Base-by-base conservation (phyloP, 768 basidiomycete species). In the Podaxis rugospora region DNA sequence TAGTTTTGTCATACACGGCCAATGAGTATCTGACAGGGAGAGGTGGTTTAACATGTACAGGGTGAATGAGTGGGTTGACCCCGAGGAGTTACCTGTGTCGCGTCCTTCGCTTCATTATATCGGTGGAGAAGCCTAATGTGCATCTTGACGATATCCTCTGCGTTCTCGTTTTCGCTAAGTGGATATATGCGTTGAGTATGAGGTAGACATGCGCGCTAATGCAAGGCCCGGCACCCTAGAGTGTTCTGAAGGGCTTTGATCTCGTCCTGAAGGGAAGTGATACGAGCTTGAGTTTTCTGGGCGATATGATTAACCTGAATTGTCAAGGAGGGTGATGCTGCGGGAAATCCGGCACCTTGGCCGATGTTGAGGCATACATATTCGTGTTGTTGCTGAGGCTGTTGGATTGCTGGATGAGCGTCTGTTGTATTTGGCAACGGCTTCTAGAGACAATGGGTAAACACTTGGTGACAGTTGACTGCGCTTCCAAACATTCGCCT, bases 21-120 rank as follows among this genome's bases (percentile, higher is more conserved):
- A 56, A 93, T 90, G 54, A 93, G 75, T 49, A 90, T 86, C 92
- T 93, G 10, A 25, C 9, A 13, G 18, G 25, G 37, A 40, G 9
- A 27, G 16, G 16, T n/a, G 55, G 57, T 16, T 44, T 18, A 44
- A 18, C 18, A 3, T 9, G 14, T 44, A 18, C 2, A n/a, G 42
- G 42, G 42, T 44, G 6, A 9, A 6, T n/a, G 42, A 18, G n/a
- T n/a, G 42, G 16, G 16, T 44, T 44, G 42, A 44, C n/a, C 5
- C n/a, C 42, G 42, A 28, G 18, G 27, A 63, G 69, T 62, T 62
- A 85, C 90, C 85, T 92, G 91, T 0, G 89, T 80, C 3, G 90
- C 91, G 69, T 93, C 91, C 68, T 92, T 92, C 7, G 89, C 83
- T 69, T 92, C 91, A 62, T 92, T 92, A 63, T 92, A 93, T 39